Evolutionary conservation across 2,329 filamentous ascomycete species (phyloP), one percentile per base, ranked within the genome.

Genomic region (Dothidotthia symphoricarpi): DNA sequence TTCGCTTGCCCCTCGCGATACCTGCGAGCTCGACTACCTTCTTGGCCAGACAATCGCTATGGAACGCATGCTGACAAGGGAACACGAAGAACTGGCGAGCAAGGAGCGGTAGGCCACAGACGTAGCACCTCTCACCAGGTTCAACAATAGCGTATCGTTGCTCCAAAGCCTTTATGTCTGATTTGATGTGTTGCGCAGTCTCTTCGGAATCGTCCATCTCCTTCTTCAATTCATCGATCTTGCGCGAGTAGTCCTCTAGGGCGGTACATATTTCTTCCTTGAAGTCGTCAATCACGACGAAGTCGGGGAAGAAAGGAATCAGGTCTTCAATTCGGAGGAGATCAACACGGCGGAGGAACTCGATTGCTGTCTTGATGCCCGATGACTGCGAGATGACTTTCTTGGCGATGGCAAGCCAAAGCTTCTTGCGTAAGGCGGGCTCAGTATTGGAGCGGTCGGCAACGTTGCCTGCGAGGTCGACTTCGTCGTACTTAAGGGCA

Each of bases 271-370:
- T 97, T 64, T 98, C 93, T 48, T 97, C 90, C 63, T 97, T 96
- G 77, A 98, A 98, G 66, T 97, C 93, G 63, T 98, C 93, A 46
- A 98, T 97, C 34, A 97, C 86, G 16, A 97, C 89, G 62, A 98
- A 98, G 64, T 98, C 93, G 0, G 93, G 93, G 70, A 98, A 98
- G 73, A 98, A 96, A 0, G 93, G 93, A 27, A 98, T 97, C 19
- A 98, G 71, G 59, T 98, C 93, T 69, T 98, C 93, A 48, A 98
- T 98, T 47, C 86, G 85, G 32, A 98, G 79, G 10, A 97, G 76
- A 44, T 96, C 89, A 64, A 91, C 96, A 8, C 88, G 83, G 53
- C 88, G 88, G 10, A 97, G 76, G 60, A 98, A 96, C 45, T 94
- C 88, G 51, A 98, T 95, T 2, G 93, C 93, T 1, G 69, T 65